Evolutionary conservation across 345 rosid genomes (phyloP), one percentile per base, ranked within the genome.

Genomic region (Populus simonii): DNA sequence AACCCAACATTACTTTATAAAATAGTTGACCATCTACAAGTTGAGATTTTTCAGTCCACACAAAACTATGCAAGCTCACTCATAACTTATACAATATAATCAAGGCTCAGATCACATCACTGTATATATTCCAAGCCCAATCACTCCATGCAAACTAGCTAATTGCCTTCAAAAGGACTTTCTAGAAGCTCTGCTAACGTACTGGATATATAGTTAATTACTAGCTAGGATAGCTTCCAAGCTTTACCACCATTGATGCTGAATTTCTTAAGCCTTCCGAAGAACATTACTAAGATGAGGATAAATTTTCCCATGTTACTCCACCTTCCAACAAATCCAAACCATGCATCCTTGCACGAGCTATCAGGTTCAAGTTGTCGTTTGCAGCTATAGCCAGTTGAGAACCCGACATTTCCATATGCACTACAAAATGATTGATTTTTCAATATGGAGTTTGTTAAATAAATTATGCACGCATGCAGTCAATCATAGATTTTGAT

Each of bases 341-440:
- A 76, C 78, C 81, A 62, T 8, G 76, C 70, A 59, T 90, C 92
- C 39, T 29, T 38, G 74, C 95, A 91, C 1, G 36, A 25, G 63
- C 38, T 74, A 3, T 70, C 80, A 0, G 67, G 6, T 6, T 85
- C 47, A 18, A 91, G 29, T 27, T 72, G 85, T 63, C 87, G 75
- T 51, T 86, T 71, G 72, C 97, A 91, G 66, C 92, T 84, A 13
- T 91, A 89, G 0, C 95, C 92, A 2, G 82, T 85, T 8, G 95
- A 83, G 72, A 88, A 84, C 3, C 97, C 95, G 3, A 87, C 95
- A 73, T 90, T 92, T 27, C 97, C 97, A 53, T 86, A 88, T 66
- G 95, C 92, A 36, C 94, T 89, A 74, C 73, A 49, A 12, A n/a
- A 57, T 57, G 27, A 57, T 57, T 9, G 8, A n/a, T 9, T 57